Percentiles rank a stretch among this genome's conserved stretches.
These are phyloP conservation scores for Cordia subcordata DNA, from an alignment of 257 asterid species.

Conservation along the genomic window DNA sequence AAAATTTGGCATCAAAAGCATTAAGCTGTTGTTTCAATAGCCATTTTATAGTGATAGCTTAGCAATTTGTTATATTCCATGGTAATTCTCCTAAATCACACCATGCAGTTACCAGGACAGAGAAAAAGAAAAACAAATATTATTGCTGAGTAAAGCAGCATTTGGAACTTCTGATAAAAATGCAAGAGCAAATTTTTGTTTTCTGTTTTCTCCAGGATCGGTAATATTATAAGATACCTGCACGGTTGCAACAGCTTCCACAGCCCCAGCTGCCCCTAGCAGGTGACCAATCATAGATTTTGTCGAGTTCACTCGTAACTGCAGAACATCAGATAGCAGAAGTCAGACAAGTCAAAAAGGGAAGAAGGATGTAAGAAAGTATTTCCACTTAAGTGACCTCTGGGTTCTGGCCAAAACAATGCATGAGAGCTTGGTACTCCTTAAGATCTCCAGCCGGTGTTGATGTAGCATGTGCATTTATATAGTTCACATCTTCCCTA, in stretches of 20 bases:
- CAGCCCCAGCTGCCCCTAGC: slow-evolving; percentile 98
- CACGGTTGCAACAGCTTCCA: slow-evolving; percentile 93
- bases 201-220: slow-evolving; percentile 5
- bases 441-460: slow-evolving; percentile 93
- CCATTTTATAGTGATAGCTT: too few species aligned
- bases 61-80: too few species aligned
- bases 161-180: background rate
- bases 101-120: background rate
- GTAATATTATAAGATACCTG: slow-evolving; percentile 45
- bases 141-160: background rate
- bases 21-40: too few species aligned
- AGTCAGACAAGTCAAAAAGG: slow-evolving; percentile 3
- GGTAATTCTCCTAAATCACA: too few species aligned
- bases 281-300: slow-evolving; percentile 97
- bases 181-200: background rate
- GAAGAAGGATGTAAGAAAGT: background rate
- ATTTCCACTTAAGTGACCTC: slow-evolving; percentile 46
- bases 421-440: slow-evolving; percentile 82
- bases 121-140: background rate
- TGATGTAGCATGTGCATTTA: slow-evolving; percentile 98
- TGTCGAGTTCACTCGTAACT: slow-evolving; percentile 93
- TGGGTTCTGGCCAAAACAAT: slow-evolving; percentile 83
- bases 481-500: slow-evolving; percentile 83
- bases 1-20: too few species aligned
- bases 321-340: slow-evolving; percentile 19